Percentiles rank a stretch among this genome's conserved stretches.
These are phyloP conservation scores for Cercospora zeina DNA, from an alignment of 2,329 filamentous ascomycete genomes.

Conservation along the genomic window DNA sequence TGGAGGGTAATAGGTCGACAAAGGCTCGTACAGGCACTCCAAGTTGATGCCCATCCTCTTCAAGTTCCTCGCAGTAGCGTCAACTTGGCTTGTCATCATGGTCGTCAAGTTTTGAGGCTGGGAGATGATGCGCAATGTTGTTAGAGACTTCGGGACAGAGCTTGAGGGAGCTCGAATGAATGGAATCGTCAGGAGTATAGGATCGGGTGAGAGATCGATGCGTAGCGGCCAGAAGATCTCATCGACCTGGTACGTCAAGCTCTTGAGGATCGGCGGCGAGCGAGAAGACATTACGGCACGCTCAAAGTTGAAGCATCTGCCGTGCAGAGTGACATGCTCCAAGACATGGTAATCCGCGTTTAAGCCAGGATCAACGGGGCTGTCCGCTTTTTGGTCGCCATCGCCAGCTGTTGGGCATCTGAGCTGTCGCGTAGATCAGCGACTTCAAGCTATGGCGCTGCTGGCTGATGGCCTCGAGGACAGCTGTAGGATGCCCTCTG, in stretches of 20 bases:
- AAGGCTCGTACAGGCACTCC: conserved; percentile 14
- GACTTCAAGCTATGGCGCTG: conserved; percentile 27
- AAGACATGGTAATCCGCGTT: conserved; percentile 24
- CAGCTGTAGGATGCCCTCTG: conserved; percentile 12
- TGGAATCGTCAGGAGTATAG: conserved; percentile 17
- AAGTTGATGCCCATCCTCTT: conserved; percentile 19
- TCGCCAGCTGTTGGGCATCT: conserved; percentile 3
- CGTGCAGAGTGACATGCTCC: conserved; percentile 22
- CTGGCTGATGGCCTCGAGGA: conserved; percentile 26
- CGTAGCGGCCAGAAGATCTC: conserved; percentile 16
- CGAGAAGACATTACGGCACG: conserved; percentile 28
- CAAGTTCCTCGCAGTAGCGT: conserved; percentile 15
- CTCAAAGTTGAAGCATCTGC: conserved; percentile 29
- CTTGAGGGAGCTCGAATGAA: conserved; percentile 29
- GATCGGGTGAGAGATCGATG: background rate
- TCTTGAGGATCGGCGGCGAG: conserved; percentile 25
- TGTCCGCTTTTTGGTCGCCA: background rate
- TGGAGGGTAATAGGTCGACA: conserved; percentile 28
- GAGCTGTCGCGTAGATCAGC: conserved; percentile 26
- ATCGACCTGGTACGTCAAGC: conserved; percentile 18
- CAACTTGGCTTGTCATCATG: conserved; percentile 8
- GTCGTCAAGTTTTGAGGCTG: background rate
- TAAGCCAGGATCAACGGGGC: conserved; percentile 26
- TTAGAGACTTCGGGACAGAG: conserved; percentile 15
- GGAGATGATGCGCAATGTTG: conserved; percentile 10